phyloP scores from a whole-genome alignment of 2,329 filamentous ascomycete species.

The Ilyonectria robusta region DNA sequence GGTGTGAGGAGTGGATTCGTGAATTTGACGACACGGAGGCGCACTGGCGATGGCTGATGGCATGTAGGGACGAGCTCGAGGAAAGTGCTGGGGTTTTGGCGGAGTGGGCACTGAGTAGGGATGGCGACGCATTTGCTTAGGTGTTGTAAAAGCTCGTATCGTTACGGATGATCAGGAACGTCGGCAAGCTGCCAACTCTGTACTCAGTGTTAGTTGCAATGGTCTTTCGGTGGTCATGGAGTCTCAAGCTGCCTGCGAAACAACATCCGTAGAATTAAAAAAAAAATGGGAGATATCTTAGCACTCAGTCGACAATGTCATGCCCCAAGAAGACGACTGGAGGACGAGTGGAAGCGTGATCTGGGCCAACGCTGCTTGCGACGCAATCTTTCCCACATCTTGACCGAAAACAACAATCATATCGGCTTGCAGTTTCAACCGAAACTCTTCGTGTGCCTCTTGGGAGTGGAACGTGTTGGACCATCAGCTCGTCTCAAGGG shows the following conservation, averaged over 20 bases:
- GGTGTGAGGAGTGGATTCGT: not conserved
- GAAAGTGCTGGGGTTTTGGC: conserved; percentile 21
- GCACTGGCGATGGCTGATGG: conserved; percentile 29
- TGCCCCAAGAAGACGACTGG: conserved; percentile 41
- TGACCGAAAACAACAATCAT: conserved; percentile 33
- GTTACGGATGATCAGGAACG: no score
- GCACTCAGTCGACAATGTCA: not conserved
- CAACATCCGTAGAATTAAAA: no score
- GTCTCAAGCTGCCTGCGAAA: no score
- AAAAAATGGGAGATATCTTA: no score
- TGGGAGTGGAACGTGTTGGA: conserved; percentile 43
- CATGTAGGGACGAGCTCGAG: conserved; percentile 15
- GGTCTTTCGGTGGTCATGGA: no score
- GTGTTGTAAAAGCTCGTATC: no score
- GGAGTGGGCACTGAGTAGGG: conserved; percentile 29
- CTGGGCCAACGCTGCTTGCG: conserved; percentile 35
- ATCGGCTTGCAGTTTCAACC: conserved; percentile 21
- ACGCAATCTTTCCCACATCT: conserved; percentile 27
- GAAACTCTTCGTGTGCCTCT: conserved; percentile 37
- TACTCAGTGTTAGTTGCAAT: no score
- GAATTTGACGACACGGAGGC: conserved; percentile 2
- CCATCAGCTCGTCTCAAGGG: conserved; percentile 36
- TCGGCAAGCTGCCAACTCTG: no score
- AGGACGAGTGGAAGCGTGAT: conserved; percentile 36
- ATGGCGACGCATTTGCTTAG: not conserved